Evolutionary conservation across 2,329 filamentous ascomycete genomes (phyloP).

Genomic region (Colletotrichum tanaceti): DNA sequence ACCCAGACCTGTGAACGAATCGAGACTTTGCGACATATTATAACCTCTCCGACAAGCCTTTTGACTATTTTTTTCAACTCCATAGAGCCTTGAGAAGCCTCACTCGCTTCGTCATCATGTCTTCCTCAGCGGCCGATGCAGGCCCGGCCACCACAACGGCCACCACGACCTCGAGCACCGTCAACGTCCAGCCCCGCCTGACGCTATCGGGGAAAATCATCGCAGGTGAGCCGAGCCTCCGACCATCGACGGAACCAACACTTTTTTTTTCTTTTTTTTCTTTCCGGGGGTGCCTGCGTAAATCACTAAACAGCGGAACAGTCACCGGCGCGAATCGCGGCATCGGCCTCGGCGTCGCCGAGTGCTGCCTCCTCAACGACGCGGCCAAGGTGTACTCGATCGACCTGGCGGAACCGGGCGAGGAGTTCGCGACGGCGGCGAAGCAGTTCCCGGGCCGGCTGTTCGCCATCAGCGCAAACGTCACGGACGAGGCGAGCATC

Average conservation of each 20-base stretch:
- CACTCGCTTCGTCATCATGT: neutral
- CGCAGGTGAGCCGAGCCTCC: slow-evolving; percentile 47
- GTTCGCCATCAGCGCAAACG: slow-evolving; percentile 56
- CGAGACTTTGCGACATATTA: neutral
- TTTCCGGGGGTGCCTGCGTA: no score
- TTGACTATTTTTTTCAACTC: neutral
- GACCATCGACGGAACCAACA: neutral
- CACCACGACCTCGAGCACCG: slow-evolving; percentile 3
- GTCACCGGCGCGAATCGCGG: slow-evolving; percentile 58
- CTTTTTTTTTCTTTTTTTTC: no score
- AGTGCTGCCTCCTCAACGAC: slow-evolving; percentile 58
- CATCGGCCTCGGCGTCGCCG: slow-evolving; percentile 60
- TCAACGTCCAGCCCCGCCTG: slow-evolving; percentile 40
- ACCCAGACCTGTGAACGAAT: neutral
- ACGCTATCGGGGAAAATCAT: slow-evolving; percentile 53
- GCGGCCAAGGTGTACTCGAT: slow-evolving; percentile 54
- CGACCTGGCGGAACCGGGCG: slow-evolving; percentile 45
- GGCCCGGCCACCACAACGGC: neutral
- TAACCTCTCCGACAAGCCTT: neutral
- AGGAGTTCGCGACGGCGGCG: slow-evolving; percentile 42
- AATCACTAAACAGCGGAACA: slow-evolving; percentile 33
- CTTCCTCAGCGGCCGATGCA: slow-evolving; percentile 4
- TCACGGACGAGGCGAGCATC: slow-evolving; percentile 59
- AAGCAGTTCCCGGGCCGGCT: slow-evolving; percentile 53
- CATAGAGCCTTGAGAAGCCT: no score